These are phyloP conservation scores for Trametes sp. DNA, from an alignment of 1,284 basidiomycete species.

Conservation along the genomic window DNA sequence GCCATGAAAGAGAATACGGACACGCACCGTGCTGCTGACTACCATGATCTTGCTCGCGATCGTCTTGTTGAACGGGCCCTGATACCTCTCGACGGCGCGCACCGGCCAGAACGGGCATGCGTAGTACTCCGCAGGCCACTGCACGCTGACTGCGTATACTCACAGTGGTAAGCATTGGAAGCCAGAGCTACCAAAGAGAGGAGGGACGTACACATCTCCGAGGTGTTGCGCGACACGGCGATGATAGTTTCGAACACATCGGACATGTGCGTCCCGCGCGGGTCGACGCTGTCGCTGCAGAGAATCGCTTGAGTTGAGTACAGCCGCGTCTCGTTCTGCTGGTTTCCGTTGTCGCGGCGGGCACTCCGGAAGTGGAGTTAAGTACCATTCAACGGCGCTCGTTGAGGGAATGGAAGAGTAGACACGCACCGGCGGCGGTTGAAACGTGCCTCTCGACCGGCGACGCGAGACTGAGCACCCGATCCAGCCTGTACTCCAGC, in stretches of 20 bases:
- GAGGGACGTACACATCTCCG: slow-evolving; percentile 24
- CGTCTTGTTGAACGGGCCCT: slow-evolving; percentile 35
- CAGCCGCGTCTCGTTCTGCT: not conserved
- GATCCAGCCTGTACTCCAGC: slow-evolving; percentile 1
- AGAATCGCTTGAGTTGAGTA: slow-evolving; percentile 21
- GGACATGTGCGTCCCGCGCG: slow-evolving; percentile 18
- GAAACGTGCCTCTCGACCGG: not conserved
- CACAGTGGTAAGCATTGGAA: too few species aligned
- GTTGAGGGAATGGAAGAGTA: not conserved
- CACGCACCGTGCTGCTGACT: slow-evolving; percentile 28
- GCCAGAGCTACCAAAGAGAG: not conserved
- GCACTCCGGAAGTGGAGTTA: not conserved
- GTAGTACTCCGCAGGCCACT: slow-evolving; percentile 16
- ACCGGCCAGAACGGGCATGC: slow-evolving; percentile 30
- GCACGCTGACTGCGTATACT: slow-evolving; percentile 10
- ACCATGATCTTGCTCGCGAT: slow-evolving; percentile 33
- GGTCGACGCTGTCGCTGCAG: slow-evolving; percentile 33
- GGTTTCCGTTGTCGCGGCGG: not conserved
- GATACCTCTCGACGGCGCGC: slow-evolving; percentile 36
- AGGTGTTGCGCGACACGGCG: slow-evolving; percentile 14
- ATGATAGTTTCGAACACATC: slow-evolving; percentile 29
- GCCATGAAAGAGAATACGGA: too few species aligned
- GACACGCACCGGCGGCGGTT: not conserved
- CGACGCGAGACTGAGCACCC: not conserved
- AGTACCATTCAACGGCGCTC: not conserved